Base-by-base conservation (phyloP, 345 rosid species). In the Iberis pinnata region DNA sequence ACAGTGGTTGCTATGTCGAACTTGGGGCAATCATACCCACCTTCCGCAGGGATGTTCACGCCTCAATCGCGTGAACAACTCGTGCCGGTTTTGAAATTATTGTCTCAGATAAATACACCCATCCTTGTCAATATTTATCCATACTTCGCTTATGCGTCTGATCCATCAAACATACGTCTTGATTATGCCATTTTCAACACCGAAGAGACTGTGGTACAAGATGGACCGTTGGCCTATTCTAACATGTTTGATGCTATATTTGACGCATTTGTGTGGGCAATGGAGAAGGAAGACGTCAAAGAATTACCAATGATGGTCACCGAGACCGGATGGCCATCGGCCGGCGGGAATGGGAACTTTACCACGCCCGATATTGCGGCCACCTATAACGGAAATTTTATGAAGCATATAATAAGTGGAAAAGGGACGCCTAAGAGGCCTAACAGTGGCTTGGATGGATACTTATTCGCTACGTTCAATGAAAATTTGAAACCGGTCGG, bases 261-360 rank as follows among this genome's bases (percentile, higher is more conserved):
- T 1, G 85, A 77, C 53, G 55, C 74, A 6, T 41, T 65, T 4
- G 25, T 54, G 7, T 61, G 42, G 35, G 73, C 73, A 0, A 47
- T 67, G 70, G 75, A 73, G 53, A 74, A 63, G 19, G 57, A 40
- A 37, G 49, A 60, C 2, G 50, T 13, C 9, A 0, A 4, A 3
- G 12, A 42, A 14, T 60, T 75, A 38, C 25, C 46, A 2, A 9
- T 69, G 11, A 49, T 33, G 0, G 71, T 77, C 13, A 29, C 75
- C 0, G 82, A 72, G 47, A 63, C 41, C 4, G 78, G 80, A 15
- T 72, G 78, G 76, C 78, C 80, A 6, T 70, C 75, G 0, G 57
- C 46, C 8, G 83, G 71, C 8, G 83, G 71, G 20, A 75, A 70
- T n/a, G 73, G 62, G 2, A 0, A 37, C 3, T n/a, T 58, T 8